A percentile compares a stretch with the other conserved stretches of the same genome.
These are phyloP conservation scores for Massariosphaeria phaeospora DNA, from an alignment of 495 filamentous ascomycete species.

Conservation along the genomic window DNA sequence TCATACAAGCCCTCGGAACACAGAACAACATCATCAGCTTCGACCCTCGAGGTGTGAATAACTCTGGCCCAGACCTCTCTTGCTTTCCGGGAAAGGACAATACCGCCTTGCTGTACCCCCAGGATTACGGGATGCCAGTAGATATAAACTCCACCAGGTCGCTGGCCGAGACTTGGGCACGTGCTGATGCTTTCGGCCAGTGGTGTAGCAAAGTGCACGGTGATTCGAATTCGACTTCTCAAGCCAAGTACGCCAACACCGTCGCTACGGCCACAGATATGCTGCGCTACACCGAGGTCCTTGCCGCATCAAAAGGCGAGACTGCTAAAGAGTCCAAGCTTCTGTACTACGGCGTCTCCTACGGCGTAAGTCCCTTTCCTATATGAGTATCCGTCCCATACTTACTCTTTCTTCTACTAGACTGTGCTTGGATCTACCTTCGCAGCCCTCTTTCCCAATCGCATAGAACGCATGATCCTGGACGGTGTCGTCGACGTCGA, in stretches of 20 bases:
- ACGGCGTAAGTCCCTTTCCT: no score
- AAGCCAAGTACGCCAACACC: constrained; percentile 43
- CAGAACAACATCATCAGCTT: constrained; percentile 50
- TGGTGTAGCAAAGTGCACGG: constrained; percentile 2
- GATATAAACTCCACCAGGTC: not conserved
- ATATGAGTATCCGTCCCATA: no score
- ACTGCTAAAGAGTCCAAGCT: constrained; percentile 26
- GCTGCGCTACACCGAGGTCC: constrained; percentile 47
- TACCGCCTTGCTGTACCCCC: constrained; percentile 35
- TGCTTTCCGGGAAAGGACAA: constrained; percentile 30
- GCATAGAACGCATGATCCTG: constrained; percentile 46
- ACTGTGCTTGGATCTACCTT: constrained; percentile 41
- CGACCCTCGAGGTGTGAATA: constrained; percentile 44
- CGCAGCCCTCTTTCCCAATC: constrained; percentile 50
- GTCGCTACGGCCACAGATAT: constrained; percentile 47
- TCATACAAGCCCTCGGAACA: constrained; percentile 17
- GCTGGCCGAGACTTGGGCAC: not conserved
- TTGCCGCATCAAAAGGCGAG: constrained; percentile 39
- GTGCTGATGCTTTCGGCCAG: constrained; percentile 1
- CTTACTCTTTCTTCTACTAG: no score
- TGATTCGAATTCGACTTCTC: not conserved
- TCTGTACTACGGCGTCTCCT: constrained; percentile 33
- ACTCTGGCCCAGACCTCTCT: constrained; percentile 30
- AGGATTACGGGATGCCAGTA: not conserved
- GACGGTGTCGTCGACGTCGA: constrained; percentile 51